Evolutionary conservation across 2,329 filamentous ascomycete genomes (phyloP).

Genomic region (Neurospora crassa): DNA sequence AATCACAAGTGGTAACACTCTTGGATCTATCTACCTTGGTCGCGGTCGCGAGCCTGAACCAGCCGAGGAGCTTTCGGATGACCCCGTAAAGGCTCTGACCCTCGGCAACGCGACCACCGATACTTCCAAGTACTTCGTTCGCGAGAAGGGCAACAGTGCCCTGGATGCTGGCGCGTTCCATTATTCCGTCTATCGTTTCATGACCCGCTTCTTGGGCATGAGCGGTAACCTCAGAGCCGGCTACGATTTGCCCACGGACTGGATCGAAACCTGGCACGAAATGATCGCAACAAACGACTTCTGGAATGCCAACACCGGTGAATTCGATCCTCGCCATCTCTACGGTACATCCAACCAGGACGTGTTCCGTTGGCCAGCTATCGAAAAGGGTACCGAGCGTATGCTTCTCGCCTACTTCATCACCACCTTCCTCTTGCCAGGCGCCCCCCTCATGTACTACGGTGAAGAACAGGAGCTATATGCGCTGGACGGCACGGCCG

Average conservation of each 20-base stretch:
- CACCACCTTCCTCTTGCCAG: slow-evolving; percentile 48
- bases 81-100: slow-evolving; percentile 36
- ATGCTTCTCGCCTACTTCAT: slow-evolving; percentile 49
- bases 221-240: slow-evolving; percentile 46
- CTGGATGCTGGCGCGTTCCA: slow-evolving; percentile 54
- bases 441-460: slow-evolving; percentile 50
- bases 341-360: slow-evolving; percentile 56
- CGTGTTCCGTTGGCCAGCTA: slow-evolving; percentile 53
- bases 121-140: slow-evolving; percentile 34
- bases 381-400: slow-evolving; percentile 45
- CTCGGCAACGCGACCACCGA: slow-evolving; percentile 27
- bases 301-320: slow-evolving; percentile 16
- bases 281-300: slow-evolving; percentile 42
- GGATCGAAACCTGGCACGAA: slow-evolving; percentile 38
- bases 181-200: slow-evolving; percentile 53
- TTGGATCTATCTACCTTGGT: slow-evolving; percentile 52
- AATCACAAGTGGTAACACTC: slow-evolving; percentile 51
- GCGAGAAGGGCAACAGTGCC: slow-evolving; percentile 39
- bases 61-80: slow-evolving; percentile 25
- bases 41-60: slow-evolving; percentile 39
- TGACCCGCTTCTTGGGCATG: slow-evolving; percentile 51
- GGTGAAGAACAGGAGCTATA: slow-evolving; percentile 57
- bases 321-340: slow-evolving; percentile 53
- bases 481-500: slow-evolving; percentile 49
- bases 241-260: slow-evolving; percentile 44